Base-by-base conservation (phyloP, 2,329 filamentous ascomycete genomes). In the Simplicillium aogashimaense region DNA sequence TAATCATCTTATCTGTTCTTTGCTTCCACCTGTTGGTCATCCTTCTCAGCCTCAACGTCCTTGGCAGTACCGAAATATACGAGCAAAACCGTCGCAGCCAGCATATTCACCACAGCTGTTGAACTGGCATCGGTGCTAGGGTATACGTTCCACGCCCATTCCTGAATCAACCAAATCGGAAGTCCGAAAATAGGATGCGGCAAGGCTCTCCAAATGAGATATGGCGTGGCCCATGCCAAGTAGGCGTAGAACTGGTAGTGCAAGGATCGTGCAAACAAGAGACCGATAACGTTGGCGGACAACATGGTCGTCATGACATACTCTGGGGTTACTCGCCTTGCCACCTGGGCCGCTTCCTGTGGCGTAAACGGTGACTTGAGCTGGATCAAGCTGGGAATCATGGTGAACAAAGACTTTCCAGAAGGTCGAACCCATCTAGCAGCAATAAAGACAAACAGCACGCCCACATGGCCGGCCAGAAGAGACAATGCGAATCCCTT, bases 241-340 rank as follows among this genome's bases (percentile, higher is more conserved):
- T 94, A 95, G 35, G 86, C 79, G 62, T 88, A 95, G 68, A 95
- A 95, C 56, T 95, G 89, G 68, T 95, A 95, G 66, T 95, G 89
- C 51, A 95, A 72, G 41, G 83, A 90, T 43, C 89, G 74, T 18
- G 89, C 89, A 56, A 87, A 94, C 36, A 95, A 71, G 63, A 94
- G 72, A 30, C 89, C 89, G 42, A 94, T 76, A 25, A 78, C 68
- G 49, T 88, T 83, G 47, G 86, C 83, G 10, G 81, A 79, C 39
- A 95, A 72, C 35, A 94, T 73, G 4, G 80, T 78, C 5, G 83
- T 87, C 68, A 85, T 74, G 47, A 90, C 74, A 59, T 86, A 94
- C 34, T 75, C 69, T 10, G 81, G 79, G 3, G 80, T 83, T 43
- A 90, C 69, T 29, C 70, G 65, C 36, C 67, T 61, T 10, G 74